phyloP scores from a whole-genome alignment of 371 early-diverging fungal genomes.

The Rhizopus delemar region DNA sequence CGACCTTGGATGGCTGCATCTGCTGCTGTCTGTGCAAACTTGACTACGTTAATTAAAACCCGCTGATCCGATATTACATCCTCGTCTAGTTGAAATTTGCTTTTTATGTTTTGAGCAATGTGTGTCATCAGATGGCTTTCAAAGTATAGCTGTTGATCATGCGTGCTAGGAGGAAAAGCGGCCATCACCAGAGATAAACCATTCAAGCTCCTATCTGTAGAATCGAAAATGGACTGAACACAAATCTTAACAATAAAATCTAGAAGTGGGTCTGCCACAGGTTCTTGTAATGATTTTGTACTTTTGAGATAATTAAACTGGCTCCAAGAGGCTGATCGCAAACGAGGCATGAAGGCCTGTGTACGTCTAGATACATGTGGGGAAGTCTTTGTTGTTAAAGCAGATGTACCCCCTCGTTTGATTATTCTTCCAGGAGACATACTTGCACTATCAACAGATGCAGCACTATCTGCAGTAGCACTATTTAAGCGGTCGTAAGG shows the following conservation, averaged over 20 bases:
- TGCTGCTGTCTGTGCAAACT: conserved; percentile 64
- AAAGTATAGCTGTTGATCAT: conserved; percentile 47
- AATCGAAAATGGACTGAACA: conserved; percentile 58
- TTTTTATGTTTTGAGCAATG: conserved; percentile 59
- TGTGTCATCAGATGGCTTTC: conserved; percentile 63
- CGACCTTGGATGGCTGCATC: conserved; percentile 69
- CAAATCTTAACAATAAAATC: conserved; percentile 61
- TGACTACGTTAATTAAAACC: conserved; percentile 53
- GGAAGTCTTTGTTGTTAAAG: conserved; percentile 50
- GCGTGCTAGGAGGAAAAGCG: conserved; percentile 43
- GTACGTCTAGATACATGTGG: conserved; percentile 43
- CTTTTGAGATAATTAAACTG: conserved; percentile 22
- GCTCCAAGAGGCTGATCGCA: conserved; percentile 35
- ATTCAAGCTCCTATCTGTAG: conserved; percentile 39
- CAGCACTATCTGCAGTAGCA: conserved; percentile 18
- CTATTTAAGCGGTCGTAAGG: conserved; percentile 13
- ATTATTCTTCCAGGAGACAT: conserved; percentile 31
- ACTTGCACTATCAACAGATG: conserved; percentile 16
- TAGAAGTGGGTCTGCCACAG: conserved; percentile 45
- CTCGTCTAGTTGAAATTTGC: conserved; percentile 45
- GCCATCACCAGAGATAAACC: conserved; percentile 50
- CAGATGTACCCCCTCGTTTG: conserved; percentile 46
- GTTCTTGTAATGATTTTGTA: conserved; percentile 17
- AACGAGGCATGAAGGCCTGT: conserved; percentile 21
- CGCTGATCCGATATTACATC: conserved; percentile 46